Conservation (phyloP, 1,139 yeast species). For the Candida pseudocylindracea region DNA sequence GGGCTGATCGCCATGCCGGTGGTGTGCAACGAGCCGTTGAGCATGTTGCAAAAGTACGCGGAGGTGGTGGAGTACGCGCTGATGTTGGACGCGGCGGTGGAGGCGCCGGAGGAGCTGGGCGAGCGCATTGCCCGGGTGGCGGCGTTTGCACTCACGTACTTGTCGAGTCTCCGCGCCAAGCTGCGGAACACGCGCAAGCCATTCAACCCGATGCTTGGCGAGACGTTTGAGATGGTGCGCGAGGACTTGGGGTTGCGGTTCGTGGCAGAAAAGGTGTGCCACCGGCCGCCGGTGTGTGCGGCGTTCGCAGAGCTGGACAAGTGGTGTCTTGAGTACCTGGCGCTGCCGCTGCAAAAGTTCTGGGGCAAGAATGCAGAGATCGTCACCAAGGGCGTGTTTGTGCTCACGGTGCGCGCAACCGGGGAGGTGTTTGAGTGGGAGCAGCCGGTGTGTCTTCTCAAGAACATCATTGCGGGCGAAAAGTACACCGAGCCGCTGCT, state of each 20-base stretch:
- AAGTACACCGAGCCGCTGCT: conserved; percentile 83
- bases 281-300: conserved; percentile 70
- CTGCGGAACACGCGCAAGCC: conserved; percentile 71
- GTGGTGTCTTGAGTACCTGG: conserved; percentile 62
- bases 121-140: conserved; percentile 52
- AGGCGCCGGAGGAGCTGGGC: conserved; percentile 18
- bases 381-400: conserved; percentile 46
- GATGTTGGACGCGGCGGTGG: conserved; percentile 39
- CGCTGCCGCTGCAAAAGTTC: conserved; percentile 72
- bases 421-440: conserved; percentile 63
- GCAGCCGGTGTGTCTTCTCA: conserved; percentile 64
- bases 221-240: conserved; percentile 65
- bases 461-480: conserved; percentile 86
- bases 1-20: conserved; percentile 87
- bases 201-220: conserved; percentile 78
- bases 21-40: conserved; percentile 76
- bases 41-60: conserved; percentile 56
- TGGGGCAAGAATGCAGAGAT: conserved; percentile 92
- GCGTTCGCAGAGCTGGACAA: conserved; percentile 44
- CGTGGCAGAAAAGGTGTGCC: conserved; percentile 59
- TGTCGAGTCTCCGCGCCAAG: conserved; percentile 51
- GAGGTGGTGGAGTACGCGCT: conserved; percentile 63
- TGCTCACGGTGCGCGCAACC: conserved; percentile 28
- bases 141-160: conserved; percentile 57
- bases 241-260: conserved; percentile 54